These are phyloP conservation scores for Rhododendron kiyosumense DNA, from an alignment of 148 eudicot species.

Conservation along the genomic window DNA sequence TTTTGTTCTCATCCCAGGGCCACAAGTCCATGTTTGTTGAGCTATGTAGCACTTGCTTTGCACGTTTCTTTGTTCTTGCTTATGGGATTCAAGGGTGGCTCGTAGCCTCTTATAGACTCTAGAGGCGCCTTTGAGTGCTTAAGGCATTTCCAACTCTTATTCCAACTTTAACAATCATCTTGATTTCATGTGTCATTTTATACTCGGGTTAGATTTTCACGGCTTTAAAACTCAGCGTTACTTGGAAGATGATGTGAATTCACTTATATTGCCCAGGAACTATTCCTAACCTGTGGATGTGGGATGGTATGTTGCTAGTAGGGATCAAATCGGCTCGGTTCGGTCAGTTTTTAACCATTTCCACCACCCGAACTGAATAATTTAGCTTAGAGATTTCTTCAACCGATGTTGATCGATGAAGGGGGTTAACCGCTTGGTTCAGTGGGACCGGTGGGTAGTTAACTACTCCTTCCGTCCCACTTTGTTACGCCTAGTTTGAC, in stretches of 20 bases:
- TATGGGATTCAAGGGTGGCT: background rate
- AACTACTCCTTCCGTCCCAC: no score
- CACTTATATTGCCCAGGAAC: background rate
- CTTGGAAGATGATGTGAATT: background rate
- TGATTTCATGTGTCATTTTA: background rate
- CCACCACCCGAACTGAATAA: background rate
- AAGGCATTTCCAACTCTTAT: background rate
- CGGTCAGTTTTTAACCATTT: background rate
- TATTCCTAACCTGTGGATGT: background rate
- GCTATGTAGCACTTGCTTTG: background rate
- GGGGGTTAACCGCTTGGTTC: background rate
- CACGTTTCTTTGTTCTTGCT: background rate
- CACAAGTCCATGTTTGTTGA: background rate
- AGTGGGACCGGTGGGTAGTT: no score
- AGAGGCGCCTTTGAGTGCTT: background rate
- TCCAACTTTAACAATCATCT: background rate
- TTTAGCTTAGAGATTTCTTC: background rate
- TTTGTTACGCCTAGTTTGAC: no score
- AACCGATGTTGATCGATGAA: background rate
- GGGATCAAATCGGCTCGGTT: background rate
- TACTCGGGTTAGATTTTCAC: background rate
- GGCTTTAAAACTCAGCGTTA: background rate
- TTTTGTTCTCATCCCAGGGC: background rate
- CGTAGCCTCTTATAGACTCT: background rate
- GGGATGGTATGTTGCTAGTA: background rate